phyloP scores from a whole-genome alignment of 2,329 filamentous ascomycete genomes.

The Fusarium sp. region DNA sequence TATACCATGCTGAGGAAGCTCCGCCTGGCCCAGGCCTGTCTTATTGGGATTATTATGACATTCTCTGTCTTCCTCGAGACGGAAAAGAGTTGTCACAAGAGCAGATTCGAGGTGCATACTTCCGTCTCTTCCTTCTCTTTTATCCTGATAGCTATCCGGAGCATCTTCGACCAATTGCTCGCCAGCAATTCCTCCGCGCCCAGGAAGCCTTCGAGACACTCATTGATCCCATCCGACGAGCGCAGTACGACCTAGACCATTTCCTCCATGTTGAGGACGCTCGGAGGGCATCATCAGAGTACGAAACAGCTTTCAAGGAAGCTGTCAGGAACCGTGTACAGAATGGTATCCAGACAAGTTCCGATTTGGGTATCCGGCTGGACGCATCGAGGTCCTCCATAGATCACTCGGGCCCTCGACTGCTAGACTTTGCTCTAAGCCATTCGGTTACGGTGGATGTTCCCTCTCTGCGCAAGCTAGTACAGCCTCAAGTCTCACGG shows the following conservation, averaged over 20 bases:
- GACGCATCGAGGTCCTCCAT: constrained; percentile 41
- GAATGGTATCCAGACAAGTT: constrained; percentile 42
- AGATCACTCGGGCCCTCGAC: constrained; percentile 25
- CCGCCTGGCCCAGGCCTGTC: constrained; percentile 1
- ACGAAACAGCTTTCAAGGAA: constrained; percentile 34
- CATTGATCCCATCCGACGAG: constrained; percentile 54
- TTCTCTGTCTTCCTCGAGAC: constrained; percentile 55
- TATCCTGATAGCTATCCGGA: constrained; percentile 56
- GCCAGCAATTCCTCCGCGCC: constrained; percentile 53
- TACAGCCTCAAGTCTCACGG: constrained; percentile 39
- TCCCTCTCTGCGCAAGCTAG: constrained; percentile 44
- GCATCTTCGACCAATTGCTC: constrained; percentile 51
- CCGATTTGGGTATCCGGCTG: constrained; percentile 53
- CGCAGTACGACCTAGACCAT: constrained; percentile 53
- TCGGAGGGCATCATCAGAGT: constrained; percentile 29
- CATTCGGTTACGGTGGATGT: constrained; percentile 51
- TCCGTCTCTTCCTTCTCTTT: constrained; percentile 56
- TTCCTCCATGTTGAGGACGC: constrained; percentile 34
- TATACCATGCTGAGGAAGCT: constrained; percentile 4
- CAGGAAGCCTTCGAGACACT: constrained; percentile 60
- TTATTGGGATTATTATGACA: constrained; percentile 55
- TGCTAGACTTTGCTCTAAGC: constrained; percentile 53
- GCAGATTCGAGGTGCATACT: constrained; percentile 57
- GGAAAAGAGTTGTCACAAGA: constrained; percentile 39
- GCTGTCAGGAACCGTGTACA: constrained; percentile 34